phyloP scores from a whole-genome alignment of 208 protist genomes.

The Kentomonas sorsogonicus region DNA sequence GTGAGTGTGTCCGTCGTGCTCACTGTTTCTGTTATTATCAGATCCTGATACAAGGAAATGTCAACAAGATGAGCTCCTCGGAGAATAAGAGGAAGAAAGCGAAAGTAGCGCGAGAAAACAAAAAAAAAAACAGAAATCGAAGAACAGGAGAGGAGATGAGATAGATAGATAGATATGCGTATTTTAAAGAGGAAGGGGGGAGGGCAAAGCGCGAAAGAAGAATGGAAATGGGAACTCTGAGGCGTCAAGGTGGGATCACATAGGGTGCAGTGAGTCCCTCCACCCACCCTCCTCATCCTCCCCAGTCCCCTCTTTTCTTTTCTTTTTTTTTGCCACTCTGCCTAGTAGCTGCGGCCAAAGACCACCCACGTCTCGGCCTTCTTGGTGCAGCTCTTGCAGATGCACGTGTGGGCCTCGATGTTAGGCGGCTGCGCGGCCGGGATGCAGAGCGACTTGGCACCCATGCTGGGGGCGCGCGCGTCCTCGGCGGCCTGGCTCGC shows the following conservation, averaged over 20 bases:
- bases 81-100: neutral
- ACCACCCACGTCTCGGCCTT: constrained; percentile 72
- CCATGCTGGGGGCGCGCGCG: constrained; percentile 88
- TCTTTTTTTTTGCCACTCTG: constrained; percentile 66
- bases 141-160: neutral
- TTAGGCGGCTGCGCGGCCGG: constrained; percentile 89
- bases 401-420: constrained; percentile 77
- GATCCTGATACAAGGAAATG: neutral
- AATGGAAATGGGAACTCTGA: no score
- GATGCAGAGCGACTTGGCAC: constrained; percentile 96
- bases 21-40: neutral
- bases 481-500: constrained; percentile 62
- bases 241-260: no score
- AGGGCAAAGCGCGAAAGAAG: no score
- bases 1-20: neutral
- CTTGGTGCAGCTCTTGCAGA: constrained; percentile 80
- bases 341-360: constrained; percentile 84
- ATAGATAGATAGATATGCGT: constrained; percentile 3
- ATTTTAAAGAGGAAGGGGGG: no score
- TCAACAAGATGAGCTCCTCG: neutral
- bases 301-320: constrained; percentile 60
- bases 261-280: neutral
- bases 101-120: constrained; percentile 10
- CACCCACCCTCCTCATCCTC: constrained; percentile 61
- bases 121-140: constrained; percentile 11